phyloP scores from a whole-genome alignment of 1,139 yeast species.

The Debaryomyces subglobosus region DNA sequence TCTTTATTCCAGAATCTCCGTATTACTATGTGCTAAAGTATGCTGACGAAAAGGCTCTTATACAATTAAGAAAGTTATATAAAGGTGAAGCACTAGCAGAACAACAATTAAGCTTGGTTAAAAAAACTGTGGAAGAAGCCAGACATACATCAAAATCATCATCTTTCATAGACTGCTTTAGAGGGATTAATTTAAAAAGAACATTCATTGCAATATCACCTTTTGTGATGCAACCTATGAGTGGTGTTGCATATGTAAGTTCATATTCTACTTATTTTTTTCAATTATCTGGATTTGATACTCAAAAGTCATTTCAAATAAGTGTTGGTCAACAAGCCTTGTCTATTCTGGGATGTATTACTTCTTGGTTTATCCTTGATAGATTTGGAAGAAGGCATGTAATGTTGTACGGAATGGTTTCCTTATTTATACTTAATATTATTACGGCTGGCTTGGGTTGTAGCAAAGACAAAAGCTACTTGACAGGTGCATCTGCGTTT shows the following conservation, averaged over 20 bases:
- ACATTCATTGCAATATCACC: conserved; percentile 8
- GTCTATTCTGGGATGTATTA: conserved; percentile 1
- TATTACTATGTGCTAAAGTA: conserved; percentile 11
- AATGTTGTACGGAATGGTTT: conserved; percentile 13
- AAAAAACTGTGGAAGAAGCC: conserved; percentile 5
- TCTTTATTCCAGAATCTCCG: conserved; percentile 15
- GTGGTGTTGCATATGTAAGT: not conserved
- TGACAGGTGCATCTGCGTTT: conserved; percentile 10
- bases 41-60: conserved; percentile 12
- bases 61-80: conserved; percentile 4
- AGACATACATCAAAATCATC: conserved; percentile 4
- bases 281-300: conserved; percentile 3
- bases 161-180: conserved; percentile 12
- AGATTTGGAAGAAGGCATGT: conserved; percentile 11
- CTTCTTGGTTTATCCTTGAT: conserved; percentile 11
- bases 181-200: conserved; percentile 11
- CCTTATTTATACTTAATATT: conserved; percentile 12
- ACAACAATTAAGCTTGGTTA: conserved; percentile 3
- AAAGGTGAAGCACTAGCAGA: not conserved
- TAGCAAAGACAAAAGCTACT: conserved; percentile 6
- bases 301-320: not conserved
- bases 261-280: conserved; percentile 5
- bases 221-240: conserved; percentile 4
- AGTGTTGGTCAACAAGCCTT: conserved; percentile 5
- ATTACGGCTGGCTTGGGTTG: conserved; percentile 16